Conservation (phyloP, 495 filamentous ascomycete genomes). For the Penicillium manginii region DNA sequence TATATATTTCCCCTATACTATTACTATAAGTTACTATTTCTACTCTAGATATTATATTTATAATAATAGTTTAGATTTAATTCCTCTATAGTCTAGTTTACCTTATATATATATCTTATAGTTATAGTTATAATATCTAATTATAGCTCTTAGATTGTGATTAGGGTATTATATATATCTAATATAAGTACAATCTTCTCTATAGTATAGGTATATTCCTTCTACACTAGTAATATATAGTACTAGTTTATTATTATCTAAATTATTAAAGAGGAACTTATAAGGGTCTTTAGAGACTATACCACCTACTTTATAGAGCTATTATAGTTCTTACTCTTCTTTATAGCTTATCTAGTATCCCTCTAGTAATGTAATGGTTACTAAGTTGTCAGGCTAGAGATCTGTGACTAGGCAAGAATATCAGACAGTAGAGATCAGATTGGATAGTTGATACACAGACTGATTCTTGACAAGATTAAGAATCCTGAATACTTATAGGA, state of each 20-base stretch:
- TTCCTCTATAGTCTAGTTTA: background rate
- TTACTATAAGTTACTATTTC: background rate
- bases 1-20: background rate
- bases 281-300: background rate
- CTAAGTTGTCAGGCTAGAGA: too few species aligned
- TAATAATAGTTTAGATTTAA: background rate
- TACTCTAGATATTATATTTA: background rate
- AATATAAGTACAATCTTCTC: background rate
- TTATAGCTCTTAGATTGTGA: background rate
- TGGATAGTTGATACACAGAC: too few species aligned
- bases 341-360: background rate
- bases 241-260: background rate
- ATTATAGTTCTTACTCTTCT: background rate
- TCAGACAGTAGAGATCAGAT: too few species aligned
- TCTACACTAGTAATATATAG: background rate
- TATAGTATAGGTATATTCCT: background rate
- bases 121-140: background rate
- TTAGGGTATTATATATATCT: background rate
- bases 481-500: too few species aligned
- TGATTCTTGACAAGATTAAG: too few species aligned
- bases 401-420: too few species aligned
- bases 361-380: background rate
- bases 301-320: background rate
- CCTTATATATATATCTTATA: background rate
- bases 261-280: background rate